These are phyloP conservation scores for Fusarium humuli DNA, from an alignment of 2,329 filamentous ascomycete genomes.

Conservation along the genomic window DNA sequence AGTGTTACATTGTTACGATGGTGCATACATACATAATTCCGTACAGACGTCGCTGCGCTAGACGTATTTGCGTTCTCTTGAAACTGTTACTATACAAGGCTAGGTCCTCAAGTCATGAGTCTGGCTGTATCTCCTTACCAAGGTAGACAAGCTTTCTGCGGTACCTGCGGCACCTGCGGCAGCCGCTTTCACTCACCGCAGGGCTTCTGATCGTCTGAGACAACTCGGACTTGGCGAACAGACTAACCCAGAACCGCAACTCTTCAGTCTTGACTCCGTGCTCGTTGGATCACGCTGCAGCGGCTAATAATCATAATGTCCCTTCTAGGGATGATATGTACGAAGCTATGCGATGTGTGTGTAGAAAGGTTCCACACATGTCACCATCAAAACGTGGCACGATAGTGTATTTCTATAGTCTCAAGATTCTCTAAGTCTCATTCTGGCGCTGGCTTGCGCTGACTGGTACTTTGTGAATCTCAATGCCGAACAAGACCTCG, in stretches of 20 bases:
- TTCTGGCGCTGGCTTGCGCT: not conserved
- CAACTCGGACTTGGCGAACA: not conserved
- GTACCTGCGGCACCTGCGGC: slow-evolving; percentile 23
- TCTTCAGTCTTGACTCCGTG: not conserved
- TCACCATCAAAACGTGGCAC: slow-evolving; percentile 15
- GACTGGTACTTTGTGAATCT: not conserved
- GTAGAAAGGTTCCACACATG: slow-evolving; percentile 7
- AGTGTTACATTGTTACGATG: slow-evolving; percentile 6
- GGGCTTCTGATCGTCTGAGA: not conserved
- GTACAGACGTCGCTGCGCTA: not conserved
- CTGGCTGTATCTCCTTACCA: not conserved
- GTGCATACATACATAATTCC: not conserved
- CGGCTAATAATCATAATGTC: not conserved
- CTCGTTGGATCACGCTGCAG: not conserved
- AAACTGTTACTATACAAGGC: not conserved
- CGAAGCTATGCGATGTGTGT: not conserved
- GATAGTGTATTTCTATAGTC: not conserved
- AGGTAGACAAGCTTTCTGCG: not conserved
- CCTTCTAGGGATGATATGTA: not conserved
- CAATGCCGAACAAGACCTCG: slow-evolving; percentile 18
- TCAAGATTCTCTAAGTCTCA: not conserved
- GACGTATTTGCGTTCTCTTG: not conserved
- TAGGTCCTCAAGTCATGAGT: not conserved
- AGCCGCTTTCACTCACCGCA: slow-evolving; percentile 4
- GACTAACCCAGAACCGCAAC: slow-evolving; percentile 2